A percentile compares a stretch with the other conserved stretches of the same genome.
These are phyloP conservation scores for Neofusicoccum cordaticola DNA, from an alignment of 2,329 filamentous ascomycete genomes.

Conservation along the genomic window DNA sequence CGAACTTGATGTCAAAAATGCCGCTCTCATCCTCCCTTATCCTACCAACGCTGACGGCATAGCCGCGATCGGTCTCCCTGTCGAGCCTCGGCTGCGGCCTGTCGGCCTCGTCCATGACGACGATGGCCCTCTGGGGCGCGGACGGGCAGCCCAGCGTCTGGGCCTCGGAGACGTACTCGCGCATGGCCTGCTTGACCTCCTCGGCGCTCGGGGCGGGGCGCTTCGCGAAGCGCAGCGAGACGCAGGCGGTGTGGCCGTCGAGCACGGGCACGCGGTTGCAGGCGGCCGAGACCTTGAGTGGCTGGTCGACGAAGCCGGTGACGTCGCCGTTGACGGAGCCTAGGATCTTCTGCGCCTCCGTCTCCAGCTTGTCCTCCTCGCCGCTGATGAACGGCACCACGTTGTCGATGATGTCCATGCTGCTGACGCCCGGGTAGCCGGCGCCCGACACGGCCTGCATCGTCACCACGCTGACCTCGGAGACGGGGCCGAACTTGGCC, in stretches of 20 bases:
- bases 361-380: constrained; percentile 95
- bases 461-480: constrained; percentile 80
- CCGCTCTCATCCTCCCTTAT: constrained; percentile 82
- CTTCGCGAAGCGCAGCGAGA: constrained; percentile 77
- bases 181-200: constrained; percentile 74
- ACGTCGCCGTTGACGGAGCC: constrained; percentile 68
- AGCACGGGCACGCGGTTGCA: constrained; percentile 95
- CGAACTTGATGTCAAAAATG: constrained; percentile 93
- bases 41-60: constrained; percentile 86
- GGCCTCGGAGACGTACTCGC: constrained; percentile 77
- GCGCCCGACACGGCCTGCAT: constrained; percentile 93
- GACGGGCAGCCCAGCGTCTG: constrained; percentile 82
- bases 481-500: constrained; percentile 75
- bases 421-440: constrained; percentile 84
- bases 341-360: constrained; percentile 92
- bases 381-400: constrained; percentile 90
- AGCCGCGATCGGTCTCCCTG: constrained; percentile 78
- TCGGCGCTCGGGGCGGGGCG: constrained; percentile 71
- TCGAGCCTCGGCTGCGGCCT: constrained; percentile 89
- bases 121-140: constrained; percentile 76
- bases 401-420: constrained; percentile 96
- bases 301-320: constrained; percentile 75
- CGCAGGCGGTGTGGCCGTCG: constrained; percentile 93
- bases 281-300: constrained; percentile 75
- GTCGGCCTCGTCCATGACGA: constrained; percentile 85